Percentiles rank a stretch among this genome's conserved stretches.
Evolutionary conservation across 805 yeast genomes (phyloP).

Genomic region (Candida ulmi): DNA sequence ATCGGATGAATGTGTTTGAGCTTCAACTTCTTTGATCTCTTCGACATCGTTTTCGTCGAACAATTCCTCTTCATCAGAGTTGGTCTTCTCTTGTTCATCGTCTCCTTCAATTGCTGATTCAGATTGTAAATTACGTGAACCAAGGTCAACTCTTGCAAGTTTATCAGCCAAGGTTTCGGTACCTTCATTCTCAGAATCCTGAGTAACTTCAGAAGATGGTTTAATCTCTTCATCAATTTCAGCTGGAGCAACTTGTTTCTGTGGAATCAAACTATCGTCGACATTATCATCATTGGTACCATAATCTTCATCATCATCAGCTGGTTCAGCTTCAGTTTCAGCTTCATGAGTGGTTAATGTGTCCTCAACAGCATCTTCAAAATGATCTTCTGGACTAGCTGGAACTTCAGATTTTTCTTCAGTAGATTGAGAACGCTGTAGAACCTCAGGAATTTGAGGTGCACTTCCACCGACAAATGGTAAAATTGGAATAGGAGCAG

Average conservation of each 20-base stretch:
- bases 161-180: slow-evolving; percentile 11
- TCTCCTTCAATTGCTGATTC: slow-evolving; percentile 27
- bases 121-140: slow-evolving; percentile 8
- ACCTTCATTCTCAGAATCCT: slow-evolving; percentile 5
- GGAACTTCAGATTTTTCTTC: slow-evolving; percentile 7
- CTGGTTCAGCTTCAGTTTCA: neutral
- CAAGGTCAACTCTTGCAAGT: slow-evolving; percentile 11
- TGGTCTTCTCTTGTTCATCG: slow-evolving; percentile 23
- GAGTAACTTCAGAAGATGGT: no score
- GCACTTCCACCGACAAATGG: slow-evolving; percentile 37
- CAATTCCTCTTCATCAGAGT: slow-evolving; percentile 23
- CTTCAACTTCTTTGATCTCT: slow-evolving; percentile 12
- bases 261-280: no score
- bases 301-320: slow-evolving; percentile 1
- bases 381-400: neutral
- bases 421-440: slow-evolving; percentile 10
- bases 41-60: slow-evolving; percentile 18
- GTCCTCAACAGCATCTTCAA: neutral
- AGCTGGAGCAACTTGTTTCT: no score
- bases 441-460: slow-evolving; percentile 18
- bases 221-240: no score
- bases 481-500: slow-evolving; percentile 45
- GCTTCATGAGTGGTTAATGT: neutral
- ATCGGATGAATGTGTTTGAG: slow-evolving; percentile 7
- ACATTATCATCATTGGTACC: neutral